Percentiles rank a stretch among this genome's conserved stretches.
These are phyloP conservation scores for Coemansia sp. DNA, from an alignment of 192 early-diverging fungal genomes.

Conservation along the genomic window DNA sequence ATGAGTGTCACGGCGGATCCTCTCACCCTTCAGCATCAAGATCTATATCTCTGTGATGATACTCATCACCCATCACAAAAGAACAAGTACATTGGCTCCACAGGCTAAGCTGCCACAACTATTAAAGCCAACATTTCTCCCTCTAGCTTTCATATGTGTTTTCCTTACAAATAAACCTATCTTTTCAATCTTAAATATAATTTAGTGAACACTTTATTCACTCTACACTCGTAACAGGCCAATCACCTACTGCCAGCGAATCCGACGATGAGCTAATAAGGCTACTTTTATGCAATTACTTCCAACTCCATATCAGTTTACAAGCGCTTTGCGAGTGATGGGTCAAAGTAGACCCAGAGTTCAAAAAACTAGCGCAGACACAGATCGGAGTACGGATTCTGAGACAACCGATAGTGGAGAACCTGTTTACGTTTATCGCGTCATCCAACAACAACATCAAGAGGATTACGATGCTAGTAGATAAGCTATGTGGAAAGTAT, in stretches of 20 bases:
- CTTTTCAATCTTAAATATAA: no score
- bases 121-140: no score
- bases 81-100: no score
- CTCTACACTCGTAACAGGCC: no score
- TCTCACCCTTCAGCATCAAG: no score
- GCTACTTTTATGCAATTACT: slow-evolving; percentile 70
- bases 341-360: slow-evolving; percentile 68
- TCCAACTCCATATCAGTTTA: slow-evolving; percentile 78
- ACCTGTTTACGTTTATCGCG: slow-evolving; percentile 90
- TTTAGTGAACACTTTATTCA: no score
- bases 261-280: slow-evolving; percentile 24
- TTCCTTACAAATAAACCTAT: no score
- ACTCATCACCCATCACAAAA: no score
- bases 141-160: no score
- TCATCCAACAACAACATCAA: slow-evolving; percentile 94
- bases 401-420: slow-evolving; percentile 87
- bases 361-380: slow-evolving; percentile 54
- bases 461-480: slow-evolving; percentile 72
- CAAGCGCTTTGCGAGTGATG: slow-evolving; percentile 61
- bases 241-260: not conserved
- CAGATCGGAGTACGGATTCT: slow-evolving; percentile 73
- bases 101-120: no score
- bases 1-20: no score
- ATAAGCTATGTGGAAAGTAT: slow-evolving; percentile 46
- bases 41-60: no score